phyloP scores from a whole-genome alignment of 2,329 filamentous ascomycete species.

The Cladosporium colombiae region DNA sequence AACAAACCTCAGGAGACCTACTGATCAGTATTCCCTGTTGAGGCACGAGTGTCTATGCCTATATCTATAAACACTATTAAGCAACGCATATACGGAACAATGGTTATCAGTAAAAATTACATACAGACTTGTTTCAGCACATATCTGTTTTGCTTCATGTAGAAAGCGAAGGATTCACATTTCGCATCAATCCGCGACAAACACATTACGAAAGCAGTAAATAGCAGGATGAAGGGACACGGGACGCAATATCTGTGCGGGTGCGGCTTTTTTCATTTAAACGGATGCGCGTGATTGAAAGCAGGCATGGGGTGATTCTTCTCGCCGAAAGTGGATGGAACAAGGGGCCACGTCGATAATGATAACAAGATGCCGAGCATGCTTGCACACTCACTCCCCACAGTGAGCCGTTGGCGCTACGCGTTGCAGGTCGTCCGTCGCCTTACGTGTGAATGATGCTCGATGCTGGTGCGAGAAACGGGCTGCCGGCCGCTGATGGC shows the following conservation, averaged over 20 bases:
- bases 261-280: neutral
- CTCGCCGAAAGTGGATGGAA: neutral
- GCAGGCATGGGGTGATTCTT: neutral
- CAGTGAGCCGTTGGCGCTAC: neutral
- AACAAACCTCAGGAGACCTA: neutral
- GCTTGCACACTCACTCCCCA: neutral
- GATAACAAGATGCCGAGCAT: neutral
- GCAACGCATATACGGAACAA: no score
- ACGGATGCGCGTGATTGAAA: neutral
- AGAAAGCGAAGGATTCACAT: no score
- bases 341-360: neutral
- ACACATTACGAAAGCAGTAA: neutral
- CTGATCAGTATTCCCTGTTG: neutral
- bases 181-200: neutral
- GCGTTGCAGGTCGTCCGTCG: neutral
- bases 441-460: neutral
- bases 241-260: neutral
- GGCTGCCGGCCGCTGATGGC: neutral
- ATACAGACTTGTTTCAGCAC: no score
- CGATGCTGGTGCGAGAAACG: neutral
- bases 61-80: no score
- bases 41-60: no score
- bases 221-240: neutral
- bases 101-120: no score
- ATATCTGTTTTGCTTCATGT: no score